Evolutionary conservation across 208 protist species (phyloP).

Genomic region (Wallacemonas collosoma): DNA sequence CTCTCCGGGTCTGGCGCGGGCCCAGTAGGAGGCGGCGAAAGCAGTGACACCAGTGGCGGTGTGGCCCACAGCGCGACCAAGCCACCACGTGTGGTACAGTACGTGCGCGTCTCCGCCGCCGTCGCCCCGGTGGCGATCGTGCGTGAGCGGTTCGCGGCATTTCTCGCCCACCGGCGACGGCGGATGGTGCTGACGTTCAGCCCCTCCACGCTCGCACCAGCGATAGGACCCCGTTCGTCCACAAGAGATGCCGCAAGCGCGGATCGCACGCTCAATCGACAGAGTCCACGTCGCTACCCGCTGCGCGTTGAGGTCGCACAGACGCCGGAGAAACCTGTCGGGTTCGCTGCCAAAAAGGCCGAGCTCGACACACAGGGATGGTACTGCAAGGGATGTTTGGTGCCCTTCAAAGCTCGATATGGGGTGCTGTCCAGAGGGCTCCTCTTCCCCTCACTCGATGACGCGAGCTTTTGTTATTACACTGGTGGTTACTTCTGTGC

Average conservation of each 20-base stretch:
- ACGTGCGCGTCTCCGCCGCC: conserved; percentile 11
- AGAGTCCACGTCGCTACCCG: neutral
- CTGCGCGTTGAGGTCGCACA: conserved; percentile 1
- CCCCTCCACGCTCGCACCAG: neutral
- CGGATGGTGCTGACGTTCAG: neutral
- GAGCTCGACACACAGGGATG: conserved; percentile 22
- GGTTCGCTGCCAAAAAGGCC: conserved; percentile 28
- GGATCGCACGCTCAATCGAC: too few relatives aligned
- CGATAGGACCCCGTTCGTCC: neutral
- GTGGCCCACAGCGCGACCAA: neutral
- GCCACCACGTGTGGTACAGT: conserved; percentile 12
- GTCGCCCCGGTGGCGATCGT: neutral
- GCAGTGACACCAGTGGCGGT: neutral
- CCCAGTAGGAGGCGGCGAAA: neutral
- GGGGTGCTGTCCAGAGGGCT: neutral
- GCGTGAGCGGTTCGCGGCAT: neutral
- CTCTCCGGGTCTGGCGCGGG: neutral
- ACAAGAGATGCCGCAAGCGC: too few relatives aligned
- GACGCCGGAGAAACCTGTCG: neutral
- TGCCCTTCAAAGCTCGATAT: conserved; percentile 13
- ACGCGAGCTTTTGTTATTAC: conserved; percentile 57
- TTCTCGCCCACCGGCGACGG: neutral
- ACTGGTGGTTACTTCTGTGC: conserved; percentile 52
- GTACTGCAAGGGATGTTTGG: conserved; percentile 35
- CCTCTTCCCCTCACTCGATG: conserved; percentile 21